Base-by-base conservation (phyloP, 192 early-diverging fungal species). In the Umbelopsis sp. region DNA sequence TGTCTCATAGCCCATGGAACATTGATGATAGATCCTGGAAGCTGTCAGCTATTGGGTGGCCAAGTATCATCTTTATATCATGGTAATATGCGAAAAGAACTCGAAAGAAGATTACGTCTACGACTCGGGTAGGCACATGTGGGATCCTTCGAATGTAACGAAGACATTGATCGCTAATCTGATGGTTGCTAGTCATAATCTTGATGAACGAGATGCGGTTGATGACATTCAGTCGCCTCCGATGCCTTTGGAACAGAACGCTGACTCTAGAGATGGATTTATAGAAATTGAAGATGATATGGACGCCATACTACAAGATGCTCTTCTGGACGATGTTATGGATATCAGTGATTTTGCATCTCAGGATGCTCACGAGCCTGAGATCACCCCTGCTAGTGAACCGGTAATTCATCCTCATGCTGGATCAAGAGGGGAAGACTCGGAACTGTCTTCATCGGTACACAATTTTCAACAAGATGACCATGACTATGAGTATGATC, bases 231-330 rank as follows among this genome's bases (percentile, higher is more conserved):
- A 21, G 18, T 21, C 11, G 27, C 5, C 27, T 9, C 11, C 7
- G 4, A 0, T 15, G 11, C 10, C 1, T 15, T 15, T 18, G 53
- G 13, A 27, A 15, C 1, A 1, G 11, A 30, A 15, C 11, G 4
- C 30, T 0, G 25, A 6, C 15, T 33, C 11, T 11, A 33, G 7
- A 27, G 27, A 18, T 6, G 11, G 27, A 33, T 11, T 6, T 3
- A 58, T 18, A 35, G 15, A 61, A 15, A 35, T 35, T 12, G 27
- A 61, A 7, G 55, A 61, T 61, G 55, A 61, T 35, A 37, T 61
- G 55, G 55, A 61, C 33, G 30, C 25, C 55, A 25, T 61, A 61
- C 35, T 61, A 13, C 21, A 61, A 15, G 25, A 35, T 16, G 55
- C 25, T 7, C 27, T 61, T 16, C 13, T 61, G 3, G 55, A 61